These are phyloP conservation scores for Sphaerosporella brunnea DNA, from an alignment of 495 filamentous ascomycete species.

Conservation along the genomic window DNA sequence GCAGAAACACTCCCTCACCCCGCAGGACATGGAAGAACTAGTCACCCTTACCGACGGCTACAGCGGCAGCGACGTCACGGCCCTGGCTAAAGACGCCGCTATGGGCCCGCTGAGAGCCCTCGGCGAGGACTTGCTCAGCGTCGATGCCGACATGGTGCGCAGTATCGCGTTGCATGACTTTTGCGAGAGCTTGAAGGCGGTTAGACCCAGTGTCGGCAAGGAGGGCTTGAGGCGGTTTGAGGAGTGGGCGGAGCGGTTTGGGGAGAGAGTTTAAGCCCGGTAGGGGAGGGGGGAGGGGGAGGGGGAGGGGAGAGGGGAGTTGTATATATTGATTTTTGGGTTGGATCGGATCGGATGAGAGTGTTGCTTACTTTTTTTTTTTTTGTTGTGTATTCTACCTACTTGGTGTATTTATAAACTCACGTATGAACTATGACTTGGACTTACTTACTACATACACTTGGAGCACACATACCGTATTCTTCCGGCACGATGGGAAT, in stretches of 20 bases:
- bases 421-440: too few relatives aligned
- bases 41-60: conserved; percentile 84
- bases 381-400: too few relatives aligned
- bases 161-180: conserved; percentile 76
- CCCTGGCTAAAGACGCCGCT: conserved; percentile 90
- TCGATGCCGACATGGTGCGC: conserved; percentile 83
- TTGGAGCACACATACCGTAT: too few relatives aligned
- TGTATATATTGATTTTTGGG: not conserved
- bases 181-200: conserved; percentile 61
- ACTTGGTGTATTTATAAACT: too few relatives aligned
- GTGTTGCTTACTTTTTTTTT: too few relatives aligned
- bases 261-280: conserved; percentile 83
- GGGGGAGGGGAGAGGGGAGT: not conserved
- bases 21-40: conserved; percentile 54
- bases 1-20: conserved; percentile 66
- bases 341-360: not conserved
- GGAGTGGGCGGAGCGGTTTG: conserved; percentile 85
- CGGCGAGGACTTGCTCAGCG: conserved; percentile 75
- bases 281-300: not conserved
- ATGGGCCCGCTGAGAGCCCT: conserved; percentile 91
- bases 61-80: conserved; percentile 93
- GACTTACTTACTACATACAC: too few relatives aligned
- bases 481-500: too few relatives aligned
- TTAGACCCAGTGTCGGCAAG: conserved; percentile 77
- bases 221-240: conserved; percentile 74